phyloP scores from a whole-genome alignment of 2,329 filamentous ascomycete species.

The Hypoxylon rubiginosum region DNA sequence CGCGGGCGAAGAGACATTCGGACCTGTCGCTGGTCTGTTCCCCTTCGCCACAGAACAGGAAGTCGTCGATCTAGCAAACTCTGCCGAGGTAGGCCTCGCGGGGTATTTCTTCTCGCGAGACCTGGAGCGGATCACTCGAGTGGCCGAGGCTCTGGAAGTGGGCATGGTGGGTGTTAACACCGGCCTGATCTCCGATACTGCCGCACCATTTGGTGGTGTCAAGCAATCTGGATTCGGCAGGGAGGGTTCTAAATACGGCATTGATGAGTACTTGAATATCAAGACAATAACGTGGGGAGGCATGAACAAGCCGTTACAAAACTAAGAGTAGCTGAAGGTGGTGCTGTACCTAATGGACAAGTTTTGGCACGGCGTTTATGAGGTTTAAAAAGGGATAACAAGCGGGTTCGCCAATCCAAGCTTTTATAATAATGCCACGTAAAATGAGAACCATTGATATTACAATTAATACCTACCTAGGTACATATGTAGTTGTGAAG shows the following conservation, averaged over 20 bases:
- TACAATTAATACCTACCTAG: not conserved
- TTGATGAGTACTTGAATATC: constrained; percentile 80
- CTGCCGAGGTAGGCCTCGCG: constrained; percentile 86
- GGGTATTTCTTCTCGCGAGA: constrained; percentile 90
- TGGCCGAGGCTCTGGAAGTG: constrained; percentile 80
- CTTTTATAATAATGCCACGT: not conserved
- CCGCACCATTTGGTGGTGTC: constrained; percentile 80
- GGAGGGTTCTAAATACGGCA: constrained; percentile 82
- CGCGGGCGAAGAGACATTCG: constrained; percentile 92
- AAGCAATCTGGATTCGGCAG: constrained; percentile 86
- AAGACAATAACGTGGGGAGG: constrained; percentile 73
- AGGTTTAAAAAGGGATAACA: constrained; percentile 13
- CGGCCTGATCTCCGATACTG: constrained; percentile 72
- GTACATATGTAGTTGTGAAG: not conserved
- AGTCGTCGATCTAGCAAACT: constrained; percentile 86
- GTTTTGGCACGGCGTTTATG: constrained; percentile 16
- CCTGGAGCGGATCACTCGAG: constrained; percentile 69
- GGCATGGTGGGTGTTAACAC: constrained; percentile 92
- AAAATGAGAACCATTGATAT: not conserved
- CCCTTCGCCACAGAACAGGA: constrained; percentile 90
- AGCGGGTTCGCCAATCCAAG: constrained; percentile 53
- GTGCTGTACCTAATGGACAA: constrained; percentile 12
- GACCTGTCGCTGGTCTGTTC: constrained; percentile 91
- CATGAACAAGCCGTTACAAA: constrained; percentile 68
- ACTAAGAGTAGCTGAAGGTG: constrained; percentile 40